These are phyloP conservation scores for Plantago elongata DNA, from an alignment of 257 asterid species.

Conservation along the genomic window DNA sequence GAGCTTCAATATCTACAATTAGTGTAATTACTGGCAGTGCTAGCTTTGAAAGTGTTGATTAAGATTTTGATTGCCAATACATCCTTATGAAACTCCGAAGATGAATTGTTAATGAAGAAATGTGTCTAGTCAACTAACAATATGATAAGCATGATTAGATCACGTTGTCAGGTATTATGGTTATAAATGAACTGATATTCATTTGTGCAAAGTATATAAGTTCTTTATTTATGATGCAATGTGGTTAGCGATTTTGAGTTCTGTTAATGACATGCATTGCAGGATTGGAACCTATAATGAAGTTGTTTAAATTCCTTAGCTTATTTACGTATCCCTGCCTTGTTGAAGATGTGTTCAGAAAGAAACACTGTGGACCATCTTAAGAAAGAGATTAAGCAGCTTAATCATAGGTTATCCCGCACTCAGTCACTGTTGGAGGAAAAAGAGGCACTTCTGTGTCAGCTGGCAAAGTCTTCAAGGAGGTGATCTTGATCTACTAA, in stretches of 20 bases:
- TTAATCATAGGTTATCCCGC: slow-evolving; percentile 64
- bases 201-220: neutral
- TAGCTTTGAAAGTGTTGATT: no score
- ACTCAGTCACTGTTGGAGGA: slow-evolving; percentile 64
- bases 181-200: neutral
- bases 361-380: slow-evolving; percentile 62
- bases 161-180: neutral
- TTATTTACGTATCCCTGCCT: slow-evolving; percentile 85
- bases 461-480: slow-evolving; percentile 21
- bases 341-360: slow-evolving; percentile 84
- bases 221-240: neutral
- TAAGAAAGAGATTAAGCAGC: slow-evolving; percentile 76
- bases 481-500: slow-evolving; percentile 35
- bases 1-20: neutral
- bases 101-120: neutral
- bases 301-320: slow-evolving; percentile 58
- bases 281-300: neutral
- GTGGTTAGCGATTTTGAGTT: slow-evolving; percentile 9
- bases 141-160: neutral
- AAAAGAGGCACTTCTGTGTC: slow-evolving; percentile 55
- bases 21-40: neutral
- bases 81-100: neutral
- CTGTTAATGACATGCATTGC: slow-evolving; percentile 12
- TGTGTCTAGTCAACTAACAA: neutral
- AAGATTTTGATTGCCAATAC: no score